Percentiles rank a stretch among this genome's conserved stretches.
phyloP scores from a whole-genome alignment of 345 rosid species.

The Aurinia saxatilis region DNA sequence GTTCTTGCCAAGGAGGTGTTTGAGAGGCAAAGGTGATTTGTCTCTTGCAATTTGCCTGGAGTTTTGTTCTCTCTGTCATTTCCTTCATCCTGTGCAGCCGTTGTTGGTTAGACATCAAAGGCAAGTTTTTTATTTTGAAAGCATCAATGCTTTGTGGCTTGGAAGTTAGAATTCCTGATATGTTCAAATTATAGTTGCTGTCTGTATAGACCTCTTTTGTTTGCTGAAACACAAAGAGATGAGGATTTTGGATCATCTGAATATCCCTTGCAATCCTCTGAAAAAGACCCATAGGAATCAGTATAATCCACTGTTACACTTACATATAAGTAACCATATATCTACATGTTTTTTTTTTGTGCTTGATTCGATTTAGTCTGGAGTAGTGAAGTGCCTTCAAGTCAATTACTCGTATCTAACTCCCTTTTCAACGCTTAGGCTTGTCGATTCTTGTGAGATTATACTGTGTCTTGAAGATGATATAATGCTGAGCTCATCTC shows the following conservation, averaged over 20 bases:
- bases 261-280: neutral
- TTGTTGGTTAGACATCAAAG: conserved; percentile 27
- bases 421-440: neutral
- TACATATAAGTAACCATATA: neutral
- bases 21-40: conserved; percentile 23
- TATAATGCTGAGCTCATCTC: neutral
- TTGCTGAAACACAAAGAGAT: neutral
- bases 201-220: neutral
- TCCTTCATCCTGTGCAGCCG: conserved; percentile 31
- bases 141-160: neutral
- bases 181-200: neutral
- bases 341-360: neutral
- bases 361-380: neutral
- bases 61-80: conserved; percentile 25
- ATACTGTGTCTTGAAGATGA: neutral
- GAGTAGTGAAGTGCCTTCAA: neutral
- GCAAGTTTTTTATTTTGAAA: conserved; percentile 19
- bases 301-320: neutral
- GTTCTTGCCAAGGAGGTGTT: conserved; percentile 22
- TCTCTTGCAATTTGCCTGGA: conserved; percentile 34
- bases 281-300: neutral
- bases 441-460: neutral
- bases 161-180: neutral
- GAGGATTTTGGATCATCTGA: neutral
- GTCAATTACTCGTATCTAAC: neutral